These are phyloP conservation scores for Persicaria tinctoria DNA, from an alignment of 148 eudicot species.

Conservation along the genomic window DNA sequence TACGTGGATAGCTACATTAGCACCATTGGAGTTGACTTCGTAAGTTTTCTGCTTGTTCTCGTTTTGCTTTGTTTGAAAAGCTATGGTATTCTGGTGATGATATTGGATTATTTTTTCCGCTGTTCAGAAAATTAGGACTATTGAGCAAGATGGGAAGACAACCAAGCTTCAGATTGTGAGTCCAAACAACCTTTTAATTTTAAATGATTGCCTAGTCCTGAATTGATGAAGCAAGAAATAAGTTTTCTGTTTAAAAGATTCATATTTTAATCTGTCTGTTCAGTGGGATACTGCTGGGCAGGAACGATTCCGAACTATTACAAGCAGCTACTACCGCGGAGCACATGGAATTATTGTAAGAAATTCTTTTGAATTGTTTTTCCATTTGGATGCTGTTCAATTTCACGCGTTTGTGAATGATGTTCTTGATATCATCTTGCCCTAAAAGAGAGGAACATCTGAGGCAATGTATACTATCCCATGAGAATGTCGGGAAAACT, in stretches of 20 bases:
- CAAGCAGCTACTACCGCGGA: constrained; percentile 97
- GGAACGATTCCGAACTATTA: constrained; percentile 93
- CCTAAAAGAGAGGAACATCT: background rate
- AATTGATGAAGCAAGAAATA: background rate
- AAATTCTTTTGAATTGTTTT: background rate
- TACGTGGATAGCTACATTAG: constrained; percentile 90
- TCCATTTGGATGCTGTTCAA: background rate
- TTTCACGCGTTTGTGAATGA: background rate
- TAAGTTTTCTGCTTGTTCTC: constrained; percentile 24
- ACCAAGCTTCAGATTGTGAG: constrained; percentile 90
- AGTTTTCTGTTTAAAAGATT: background rate
- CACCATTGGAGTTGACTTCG: constrained; percentile 91
- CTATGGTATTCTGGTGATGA: background rate
- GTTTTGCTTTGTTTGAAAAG: background rate
- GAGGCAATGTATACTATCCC: background rate
- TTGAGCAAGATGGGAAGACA: constrained; percentile 84
- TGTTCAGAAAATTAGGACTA: constrained; percentile 81
- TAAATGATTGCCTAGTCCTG: background rate
- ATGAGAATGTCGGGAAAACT: background rate
- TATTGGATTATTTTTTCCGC: constrained; percentile 2
- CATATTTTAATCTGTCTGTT: constrained; percentile 11
- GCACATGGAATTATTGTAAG: constrained; percentile 98
- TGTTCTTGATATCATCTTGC: background rate
- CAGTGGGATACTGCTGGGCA: constrained; percentile 99
- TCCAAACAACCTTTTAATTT: constrained; percentile 2